phyloP scores from a whole-genome alignment of 768 basidiomycete species.

The Mycena crocata region DNA sequence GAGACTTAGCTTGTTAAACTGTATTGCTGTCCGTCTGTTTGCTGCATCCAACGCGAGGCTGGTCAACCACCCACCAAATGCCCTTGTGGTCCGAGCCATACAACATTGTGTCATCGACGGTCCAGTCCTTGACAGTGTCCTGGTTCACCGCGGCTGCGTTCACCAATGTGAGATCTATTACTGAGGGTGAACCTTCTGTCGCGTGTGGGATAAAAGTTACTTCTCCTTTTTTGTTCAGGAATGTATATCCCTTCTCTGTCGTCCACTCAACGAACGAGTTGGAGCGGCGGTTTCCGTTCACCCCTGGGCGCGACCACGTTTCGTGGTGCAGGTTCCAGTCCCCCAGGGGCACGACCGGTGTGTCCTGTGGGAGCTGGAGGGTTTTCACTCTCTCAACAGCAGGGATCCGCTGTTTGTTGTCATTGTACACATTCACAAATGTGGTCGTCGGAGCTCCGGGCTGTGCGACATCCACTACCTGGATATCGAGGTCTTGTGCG shows the following conservation, averaged over 20 bases:
- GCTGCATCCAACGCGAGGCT: too few relatives aligned
- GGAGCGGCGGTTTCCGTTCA: background rate
- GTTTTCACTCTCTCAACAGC: background rate
- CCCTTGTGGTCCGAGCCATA: constrained; percentile 11
- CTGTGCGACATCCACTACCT: constrained; percentile 38
- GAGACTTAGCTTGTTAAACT: too few relatives aligned
- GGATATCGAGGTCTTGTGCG: constrained; percentile 36
- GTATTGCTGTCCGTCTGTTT: too few relatives aligned
- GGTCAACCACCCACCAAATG: background rate
- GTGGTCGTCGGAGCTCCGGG: constrained; percentile 26
- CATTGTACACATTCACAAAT: constrained; percentile 42
- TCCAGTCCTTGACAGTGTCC: constrained; percentile 12
- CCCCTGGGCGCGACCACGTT: background rate
- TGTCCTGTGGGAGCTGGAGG: background rate
- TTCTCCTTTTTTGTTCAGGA: constrained; percentile 13
- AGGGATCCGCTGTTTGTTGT: constrained; percentile 10
- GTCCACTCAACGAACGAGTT: constrained; percentile 1
- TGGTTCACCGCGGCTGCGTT: background rate
- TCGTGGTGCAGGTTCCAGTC: constrained; percentile 19
- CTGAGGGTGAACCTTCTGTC: background rate
- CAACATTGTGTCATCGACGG: background rate
- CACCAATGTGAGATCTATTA: constrained; percentile 7
- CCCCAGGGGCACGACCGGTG: background rate
- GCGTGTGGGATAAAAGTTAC: constrained; percentile 6
- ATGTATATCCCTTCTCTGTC: background rate